These are phyloP conservation scores for Crataegus laevigata DNA, from an alignment of 306 rosid species.

Conservation along the genomic window DNA sequence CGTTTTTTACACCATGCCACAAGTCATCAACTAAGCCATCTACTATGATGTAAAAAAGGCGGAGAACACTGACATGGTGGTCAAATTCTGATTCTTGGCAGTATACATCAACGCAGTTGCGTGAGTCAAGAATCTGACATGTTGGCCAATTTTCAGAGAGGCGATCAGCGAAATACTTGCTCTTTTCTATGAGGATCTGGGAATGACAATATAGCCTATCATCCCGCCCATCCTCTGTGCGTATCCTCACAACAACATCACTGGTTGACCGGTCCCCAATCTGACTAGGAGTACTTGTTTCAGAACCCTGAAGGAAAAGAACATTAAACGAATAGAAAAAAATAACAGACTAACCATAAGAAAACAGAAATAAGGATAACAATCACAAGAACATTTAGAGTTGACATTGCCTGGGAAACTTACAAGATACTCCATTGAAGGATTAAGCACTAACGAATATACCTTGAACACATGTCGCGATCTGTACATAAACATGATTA, in stretches of 20 bases:
- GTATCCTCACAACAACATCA: slow-evolving; percentile 92
- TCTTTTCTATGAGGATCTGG: slow-evolving; percentile 35
- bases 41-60: slow-evolving; percentile 49
- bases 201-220: slow-evolving; percentile 86
- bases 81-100: slow-evolving; percentile 75
- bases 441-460: slow-evolving; percentile 5
- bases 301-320: slow-evolving; percentile 45
- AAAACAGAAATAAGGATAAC: background rate
- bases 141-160: slow-evolving; percentile 95
- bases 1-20: slow-evolving; percentile 80
- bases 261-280: slow-evolving; percentile 73
- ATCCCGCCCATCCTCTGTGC: slow-evolving; percentile 77
- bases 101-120: slow-evolving; percentile 75
- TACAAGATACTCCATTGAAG: slow-evolving; percentile 48
- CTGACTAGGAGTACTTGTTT: slow-evolving; percentile 24
- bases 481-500: slow-evolving; percentile 19
- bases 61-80: slow-evolving; percentile 65
- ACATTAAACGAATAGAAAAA: background rate
- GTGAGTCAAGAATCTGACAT: slow-evolving; percentile 82
- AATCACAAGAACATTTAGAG: background rate
- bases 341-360: background rate
- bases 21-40: slow-evolving; percentile 58
- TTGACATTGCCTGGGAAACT: slow-evolving; percentile 13
- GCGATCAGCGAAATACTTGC: slow-evolving; percentile 77
- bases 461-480: slow-evolving; percentile 2